Evolutionary conservation across 192 early-diverging fungal species (phyloP), one percentile per base, ranked within the genome.

Genomic region (Coemansia sp.): DNA sequence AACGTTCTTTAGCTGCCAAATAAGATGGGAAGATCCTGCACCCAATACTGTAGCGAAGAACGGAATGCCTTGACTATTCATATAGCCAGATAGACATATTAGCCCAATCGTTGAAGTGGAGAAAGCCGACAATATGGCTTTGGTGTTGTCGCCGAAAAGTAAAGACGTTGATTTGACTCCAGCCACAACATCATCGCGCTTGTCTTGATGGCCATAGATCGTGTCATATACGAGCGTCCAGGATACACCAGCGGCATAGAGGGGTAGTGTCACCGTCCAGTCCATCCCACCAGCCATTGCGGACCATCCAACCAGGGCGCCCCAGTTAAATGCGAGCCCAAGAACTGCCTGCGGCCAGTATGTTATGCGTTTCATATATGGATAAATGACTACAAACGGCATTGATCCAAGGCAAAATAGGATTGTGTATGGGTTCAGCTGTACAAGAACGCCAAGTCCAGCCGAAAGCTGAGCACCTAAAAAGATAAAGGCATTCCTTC

Each of bases 171-270:
- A 96, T 73, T 94, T 94, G 59, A 96, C 89, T 9, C 94, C 94
- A 49, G 88, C 87, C 45, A 85, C 79, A 43, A 91, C 49, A 73
- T 98, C 96, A 73, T 97, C 94, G 14, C 83, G 85, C 75, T 95
- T 98, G 79, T 98, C 96, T 77, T 97, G 96, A 54, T 97, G 90
- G 17, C 95, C 96, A 61, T 98, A 98, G 62, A 98, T 94, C 7
- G 95, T 97, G 74, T 98, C 96, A 77, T 97, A 98, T 7, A 94
- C 87, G 8, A 98, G 81, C 6, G 96, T 98, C 96, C 96, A 98
- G 34, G 87, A 87, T 6, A 96, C 83, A 2, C 93, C 94, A 0
- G 90, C 89, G 10, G 81, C 81, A 66, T 98, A 98, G 0, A 98
- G 78, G 6, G 95, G 95, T 5, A 92, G 78, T 15, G 85, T 84